Evolutionary conservation across 176 grass and related monocot genomes (phyloP).

Genomic region (Urochloa ruziziensis): DNA sequence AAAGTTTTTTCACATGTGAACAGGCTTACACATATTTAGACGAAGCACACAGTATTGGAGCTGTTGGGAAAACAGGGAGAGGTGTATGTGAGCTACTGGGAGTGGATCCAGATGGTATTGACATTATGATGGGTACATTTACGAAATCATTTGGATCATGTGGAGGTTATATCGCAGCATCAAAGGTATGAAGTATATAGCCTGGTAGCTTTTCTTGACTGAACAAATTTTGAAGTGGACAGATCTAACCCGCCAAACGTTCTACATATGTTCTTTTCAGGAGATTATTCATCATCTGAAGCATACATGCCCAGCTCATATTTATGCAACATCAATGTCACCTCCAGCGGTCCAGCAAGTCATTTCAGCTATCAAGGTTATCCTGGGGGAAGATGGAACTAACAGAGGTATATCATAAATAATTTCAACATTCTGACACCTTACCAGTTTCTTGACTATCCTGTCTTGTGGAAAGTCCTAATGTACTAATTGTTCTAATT

Average conservation of each 20-base stretch:
- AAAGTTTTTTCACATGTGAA: conserved; percentile 29
- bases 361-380: conserved; percentile 84
- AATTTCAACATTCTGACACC: background rate
- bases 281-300: conserved; percentile 92
- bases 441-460: background rate
- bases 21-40: conserved; percentile 94
- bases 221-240: conserved; percentile 13
- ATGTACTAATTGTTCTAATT: conserved; percentile 28
- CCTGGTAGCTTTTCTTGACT: conserved; percentile 11
- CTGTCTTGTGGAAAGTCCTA: conserved; percentile 27
- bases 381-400: conserved; percentile 91
- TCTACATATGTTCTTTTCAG: conserved; percentile 37
- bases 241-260: conserved; percentile 18
- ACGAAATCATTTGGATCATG: conserved; percentile 96
- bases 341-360: conserved; percentile 94
- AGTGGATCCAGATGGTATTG: conserved; percentile 82
- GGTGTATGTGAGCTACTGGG: conserved; percentile 90
- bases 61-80: conserved; percentile 78
- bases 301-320: conserved; percentile 75
- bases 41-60: conserved; percentile 96
- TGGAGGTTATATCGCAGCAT: conserved; percentile 90
- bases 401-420: conserved; percentile 61
- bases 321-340: conserved; percentile 97
- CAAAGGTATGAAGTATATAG: conserved; percentile 53
- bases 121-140: conserved; percentile 99